Percentiles rank a stretch among this genome's conserved stretches.
Conservation (phyloP, 257 asterid species). For the Buddleja alternifolia region DNA sequence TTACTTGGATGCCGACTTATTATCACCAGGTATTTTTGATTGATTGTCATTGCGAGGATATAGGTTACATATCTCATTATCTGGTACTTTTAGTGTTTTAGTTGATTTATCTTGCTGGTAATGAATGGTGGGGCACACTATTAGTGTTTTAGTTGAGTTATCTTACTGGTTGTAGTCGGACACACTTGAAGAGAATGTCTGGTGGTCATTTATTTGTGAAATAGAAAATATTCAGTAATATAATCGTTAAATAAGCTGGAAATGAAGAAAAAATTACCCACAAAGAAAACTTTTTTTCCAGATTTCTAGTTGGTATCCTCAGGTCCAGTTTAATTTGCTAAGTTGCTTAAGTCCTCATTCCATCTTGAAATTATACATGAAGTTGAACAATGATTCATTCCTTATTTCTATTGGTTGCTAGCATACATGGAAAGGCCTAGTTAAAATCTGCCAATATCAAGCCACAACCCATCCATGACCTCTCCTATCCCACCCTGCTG, state of each 20-base stretch:
- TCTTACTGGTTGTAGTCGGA: background rate
- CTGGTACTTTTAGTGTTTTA: background rate
- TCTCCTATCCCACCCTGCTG: too few relatives aligned
- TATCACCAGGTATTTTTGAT: constrained; percentile 74
- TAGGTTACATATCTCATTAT: background rate
- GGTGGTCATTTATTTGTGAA: background rate
- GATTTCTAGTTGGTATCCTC: too few relatives aligned
- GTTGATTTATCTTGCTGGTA: background rate
- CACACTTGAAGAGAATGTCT: background rate
- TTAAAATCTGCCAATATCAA: background rate
- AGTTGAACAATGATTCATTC: too few relatives aligned
- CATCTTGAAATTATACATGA: background rate
- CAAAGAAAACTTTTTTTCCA: too few relatives aligned
- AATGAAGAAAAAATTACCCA: too few relatives aligned
- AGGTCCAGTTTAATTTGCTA: background rate
- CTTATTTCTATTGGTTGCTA: background rate
- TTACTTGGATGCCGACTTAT: constrained; percentile 97
- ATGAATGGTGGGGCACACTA: too few relatives aligned
- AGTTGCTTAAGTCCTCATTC: background rate
- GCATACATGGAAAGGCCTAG: background rate
- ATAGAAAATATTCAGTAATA: too few relatives aligned
- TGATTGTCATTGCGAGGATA: background rate
- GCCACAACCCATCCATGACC: background rate
- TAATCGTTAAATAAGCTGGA: too few relatives aligned
- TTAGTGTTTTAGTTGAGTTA: too few relatives aligned